These are phyloP conservation scores for Trypanosoma vivax DNA, from an alignment of 208 protist genomes.

Conservation along the genomic window DNA sequence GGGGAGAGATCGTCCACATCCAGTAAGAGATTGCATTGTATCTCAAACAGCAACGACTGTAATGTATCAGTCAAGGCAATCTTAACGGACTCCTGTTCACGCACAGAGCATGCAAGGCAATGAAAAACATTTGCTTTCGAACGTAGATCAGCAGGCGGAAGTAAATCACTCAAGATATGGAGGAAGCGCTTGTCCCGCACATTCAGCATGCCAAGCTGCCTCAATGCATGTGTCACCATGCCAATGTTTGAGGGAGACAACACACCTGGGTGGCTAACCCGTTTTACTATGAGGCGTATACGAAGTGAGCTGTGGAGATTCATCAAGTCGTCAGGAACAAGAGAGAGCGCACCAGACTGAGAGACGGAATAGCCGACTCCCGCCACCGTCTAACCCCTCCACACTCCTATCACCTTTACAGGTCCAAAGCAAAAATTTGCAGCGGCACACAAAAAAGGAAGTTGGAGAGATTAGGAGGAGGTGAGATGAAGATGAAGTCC, in stretches of 20 bases:
- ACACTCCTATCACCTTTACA: too few species aligned
- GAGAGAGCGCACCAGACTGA: neutral
- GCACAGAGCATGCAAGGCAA: slow-evolving; percentile 22
- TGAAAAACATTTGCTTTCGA: slow-evolving; percentile 50
- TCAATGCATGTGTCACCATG: slow-evolving; percentile 32
- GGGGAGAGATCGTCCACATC: slow-evolving; percentile 30
- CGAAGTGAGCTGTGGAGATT: slow-evolving; percentile 3
- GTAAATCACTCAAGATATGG: slow-evolving; percentile 13
- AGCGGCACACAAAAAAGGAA: too few species aligned
- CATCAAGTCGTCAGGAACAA: neutral
- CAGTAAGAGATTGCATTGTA: slow-evolving; percentile 28
- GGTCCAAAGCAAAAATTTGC: too few species aligned
- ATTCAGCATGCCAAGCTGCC: slow-evolving; percentile 28
- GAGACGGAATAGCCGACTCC: too few species aligned
- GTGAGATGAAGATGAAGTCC: too few species aligned
- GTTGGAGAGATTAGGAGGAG: too few species aligned
- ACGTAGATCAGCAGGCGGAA: slow-evolving; percentile 24
- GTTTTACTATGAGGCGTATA: slow-evolving; percentile 15
- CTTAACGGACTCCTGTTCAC: slow-evolving; percentile 21
- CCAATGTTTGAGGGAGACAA: slow-evolving; percentile 34
- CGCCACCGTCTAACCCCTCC: too few species aligned
- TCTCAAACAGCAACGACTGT: slow-evolving; percentile 12
- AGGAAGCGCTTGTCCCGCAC: slow-evolving; percentile 15
- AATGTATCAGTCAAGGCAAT: slow-evolving; percentile 18
- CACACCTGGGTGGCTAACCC: slow-evolving; percentile 29